A percentile compares a stretch with the other conserved stretches of the same genome.
Evolutionary conservation across 164 flowering plant genomes (phyloP).

Genomic region (Vitis rupestris): DNA sequence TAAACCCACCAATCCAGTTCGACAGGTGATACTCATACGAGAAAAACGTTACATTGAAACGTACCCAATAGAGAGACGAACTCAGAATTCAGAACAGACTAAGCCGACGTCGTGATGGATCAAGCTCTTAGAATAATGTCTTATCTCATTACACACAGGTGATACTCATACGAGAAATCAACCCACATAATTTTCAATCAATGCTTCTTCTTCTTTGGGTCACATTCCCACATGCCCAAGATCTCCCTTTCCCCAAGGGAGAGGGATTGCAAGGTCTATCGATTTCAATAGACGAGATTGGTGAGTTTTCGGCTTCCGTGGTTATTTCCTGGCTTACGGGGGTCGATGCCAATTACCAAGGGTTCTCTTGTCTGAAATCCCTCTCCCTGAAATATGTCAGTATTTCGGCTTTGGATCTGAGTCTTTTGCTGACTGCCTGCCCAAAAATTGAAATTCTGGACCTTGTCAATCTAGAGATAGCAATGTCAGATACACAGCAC

Average conservation of each 20-base stretch:
- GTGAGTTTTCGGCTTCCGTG: conserved; percentile 82
- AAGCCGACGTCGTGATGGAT: background rate
- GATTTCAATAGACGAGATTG: conserved; percentile 69
- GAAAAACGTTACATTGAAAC: background rate
- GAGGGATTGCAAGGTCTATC: conserved; percentile 56
- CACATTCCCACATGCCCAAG: too few species aligned
- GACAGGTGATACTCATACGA: background rate
- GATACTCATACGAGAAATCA: too few species aligned
- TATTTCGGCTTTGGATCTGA: conserved; percentile 82
- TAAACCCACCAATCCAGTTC: background rate
- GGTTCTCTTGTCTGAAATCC: conserved; percentile 67
- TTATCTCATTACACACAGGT: too few species aligned
- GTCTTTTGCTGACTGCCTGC: conserved; percentile 74
- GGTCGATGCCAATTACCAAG: conserved; percentile 83
- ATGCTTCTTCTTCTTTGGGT: too few species aligned
- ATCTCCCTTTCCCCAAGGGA: too few species aligned
- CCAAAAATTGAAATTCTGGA: conserved; percentile 68
- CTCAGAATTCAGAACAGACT: background rate
- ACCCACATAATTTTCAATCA: too few species aligned
- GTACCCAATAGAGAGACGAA: background rate
- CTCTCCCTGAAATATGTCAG: conserved; percentile 72
- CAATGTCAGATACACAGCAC: conserved; percentile 71
- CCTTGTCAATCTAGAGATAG: conserved; percentile 76
- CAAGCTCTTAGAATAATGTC: background rate
- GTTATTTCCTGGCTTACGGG: conserved; percentile 93